Conservation (phyloP, 176 grass and related monocot species). For the Stipa capillata region DNA sequence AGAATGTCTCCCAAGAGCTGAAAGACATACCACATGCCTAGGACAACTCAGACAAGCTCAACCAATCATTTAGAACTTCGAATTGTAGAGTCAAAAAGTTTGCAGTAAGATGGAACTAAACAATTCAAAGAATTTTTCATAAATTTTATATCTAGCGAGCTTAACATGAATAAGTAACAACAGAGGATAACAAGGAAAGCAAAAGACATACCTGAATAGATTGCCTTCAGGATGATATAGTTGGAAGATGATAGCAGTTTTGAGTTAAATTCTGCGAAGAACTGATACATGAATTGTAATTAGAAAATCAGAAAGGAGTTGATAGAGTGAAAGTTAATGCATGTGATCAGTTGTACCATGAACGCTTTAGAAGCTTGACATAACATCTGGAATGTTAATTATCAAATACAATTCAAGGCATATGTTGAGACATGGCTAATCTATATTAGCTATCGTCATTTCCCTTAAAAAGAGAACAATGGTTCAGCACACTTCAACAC, state of each 20-base stretch:
- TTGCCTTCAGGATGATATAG: slow-evolving; percentile 47
- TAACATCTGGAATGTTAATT: neutral
- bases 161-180: neutral
- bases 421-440: neutral
- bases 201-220: slow-evolving; percentile 13
- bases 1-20: slow-evolving; percentile 49
- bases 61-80: neutral
- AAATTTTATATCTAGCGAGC: neutral
- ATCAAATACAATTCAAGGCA: neutral
- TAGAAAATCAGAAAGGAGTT: neutral
- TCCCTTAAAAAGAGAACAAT: neutral
- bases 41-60: neutral
- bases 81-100: neutral
- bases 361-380: neutral
- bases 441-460: neutral
- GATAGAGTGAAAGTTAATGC: neutral
- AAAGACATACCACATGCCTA: neutral
- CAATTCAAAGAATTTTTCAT: neutral
- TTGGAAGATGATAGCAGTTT: slow-evolving; percentile 35
- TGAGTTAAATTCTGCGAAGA: slow-evolving; percentile 40
- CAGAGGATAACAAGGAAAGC: neutral
- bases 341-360: neutral
- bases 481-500: neutral
- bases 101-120: neutral
- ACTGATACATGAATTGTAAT: neutral